Conservation (phyloP, 1,284 basidiomycete genomes). For the Cystobasidium pallidum region DNA sequence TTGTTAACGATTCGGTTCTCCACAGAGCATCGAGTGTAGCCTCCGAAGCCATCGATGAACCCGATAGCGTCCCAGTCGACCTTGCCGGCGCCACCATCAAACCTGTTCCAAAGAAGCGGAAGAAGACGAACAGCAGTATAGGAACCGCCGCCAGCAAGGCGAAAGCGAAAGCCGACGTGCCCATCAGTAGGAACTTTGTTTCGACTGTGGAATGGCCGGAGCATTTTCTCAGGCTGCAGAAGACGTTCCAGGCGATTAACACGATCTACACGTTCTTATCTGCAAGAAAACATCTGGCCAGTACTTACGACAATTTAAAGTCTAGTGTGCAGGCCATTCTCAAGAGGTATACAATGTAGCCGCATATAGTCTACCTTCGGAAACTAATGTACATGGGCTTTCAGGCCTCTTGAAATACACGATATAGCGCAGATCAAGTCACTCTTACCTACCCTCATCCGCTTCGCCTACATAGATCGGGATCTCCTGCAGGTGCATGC, state of each 20-base stretch:
- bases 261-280: constrained; percentile 87
- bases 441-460: constrained; percentile 76
- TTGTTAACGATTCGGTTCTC: neutral
- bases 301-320: constrained; percentile 75
- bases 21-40: constrained; percentile 40
- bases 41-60: constrained; percentile 41
- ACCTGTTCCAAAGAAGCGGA: constrained; percentile 37
- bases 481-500: constrained; percentile 68
- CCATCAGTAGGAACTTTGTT: constrained; percentile 43
- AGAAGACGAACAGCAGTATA: constrained; percentile 16
- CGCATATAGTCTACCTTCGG: neutral
- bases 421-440: constrained; percentile 88
- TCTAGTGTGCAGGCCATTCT: constrained; percentile 76
- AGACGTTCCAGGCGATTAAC: constrained; percentile 68
- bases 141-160: constrained; percentile 10
- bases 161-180: constrained; percentile 45
- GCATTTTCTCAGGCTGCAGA: constrained; percentile 57
- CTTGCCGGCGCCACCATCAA: constrained; percentile 21
- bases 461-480: constrained; percentile 77
- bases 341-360: no score
- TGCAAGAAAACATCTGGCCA: constrained; percentile 77
- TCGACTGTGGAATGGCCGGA: constrained; percentile 55
- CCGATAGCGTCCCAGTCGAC: constrained; percentile 21
- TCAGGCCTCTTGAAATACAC: constrained; percentile 74
- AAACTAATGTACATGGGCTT: neutral